phyloP scores from a whole-genome alignment of 352 stramenopile genomes.

The Pythium periplocum region DNA sequence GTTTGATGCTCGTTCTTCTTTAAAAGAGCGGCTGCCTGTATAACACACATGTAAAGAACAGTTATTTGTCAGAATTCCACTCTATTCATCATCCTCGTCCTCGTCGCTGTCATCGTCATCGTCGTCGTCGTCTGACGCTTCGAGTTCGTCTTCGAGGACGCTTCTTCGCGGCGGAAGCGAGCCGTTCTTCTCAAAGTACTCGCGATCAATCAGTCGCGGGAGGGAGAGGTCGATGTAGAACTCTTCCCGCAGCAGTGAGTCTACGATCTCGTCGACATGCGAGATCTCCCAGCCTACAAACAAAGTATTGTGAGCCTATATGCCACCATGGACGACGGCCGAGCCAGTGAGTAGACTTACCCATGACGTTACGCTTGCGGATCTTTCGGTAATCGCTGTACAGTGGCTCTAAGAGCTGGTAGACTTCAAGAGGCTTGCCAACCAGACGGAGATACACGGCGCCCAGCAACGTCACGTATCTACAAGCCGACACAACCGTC shows the following conservation, averaged over 20 bases:
- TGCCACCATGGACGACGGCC: not conserved
- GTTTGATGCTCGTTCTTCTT: too few relatives aligned
- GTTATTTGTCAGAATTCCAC: not conserved
- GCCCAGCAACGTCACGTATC: slow-evolving; percentile 93
- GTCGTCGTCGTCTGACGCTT: slow-evolving; percentile 21
- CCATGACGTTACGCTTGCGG: slow-evolving; percentile 74
- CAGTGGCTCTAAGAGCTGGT: slow-evolving; percentile 92
- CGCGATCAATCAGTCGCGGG: slow-evolving; percentile 86
- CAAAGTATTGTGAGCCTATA: not conserved
- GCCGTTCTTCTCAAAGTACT: slow-evolving; percentile 78
- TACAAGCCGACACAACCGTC: slow-evolving; percentile 8
- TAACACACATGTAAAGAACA: too few relatives aligned
- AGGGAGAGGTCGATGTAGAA: slow-evolving; percentile 93
- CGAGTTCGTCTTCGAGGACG: slow-evolving; percentile 70
- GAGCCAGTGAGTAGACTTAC: slow-evolving; percentile 11
- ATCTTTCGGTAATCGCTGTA: slow-evolving; percentile 97
- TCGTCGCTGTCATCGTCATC: slow-evolving; percentile 13
- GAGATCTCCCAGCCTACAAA: slow-evolving; percentile 86
- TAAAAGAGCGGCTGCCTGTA: too few relatives aligned
- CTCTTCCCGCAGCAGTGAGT: slow-evolving; percentile 90
- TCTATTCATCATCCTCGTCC: slow-evolving; percentile 7
- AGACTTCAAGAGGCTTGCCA: slow-evolving; percentile 89
- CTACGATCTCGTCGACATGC: slow-evolving; percentile 96
- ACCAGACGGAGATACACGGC: slow-evolving; percentile 97
- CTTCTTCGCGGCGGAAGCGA: slow-evolving; percentile 58